A percentile compares a stretch with the other conserved stretches of the same genome.
These are phyloP conservation scores for Bolboschoenoplectus hybrid DNA, from an alignment of 202 grass and related monocot genomes.

Conservation along the genomic window DNA sequence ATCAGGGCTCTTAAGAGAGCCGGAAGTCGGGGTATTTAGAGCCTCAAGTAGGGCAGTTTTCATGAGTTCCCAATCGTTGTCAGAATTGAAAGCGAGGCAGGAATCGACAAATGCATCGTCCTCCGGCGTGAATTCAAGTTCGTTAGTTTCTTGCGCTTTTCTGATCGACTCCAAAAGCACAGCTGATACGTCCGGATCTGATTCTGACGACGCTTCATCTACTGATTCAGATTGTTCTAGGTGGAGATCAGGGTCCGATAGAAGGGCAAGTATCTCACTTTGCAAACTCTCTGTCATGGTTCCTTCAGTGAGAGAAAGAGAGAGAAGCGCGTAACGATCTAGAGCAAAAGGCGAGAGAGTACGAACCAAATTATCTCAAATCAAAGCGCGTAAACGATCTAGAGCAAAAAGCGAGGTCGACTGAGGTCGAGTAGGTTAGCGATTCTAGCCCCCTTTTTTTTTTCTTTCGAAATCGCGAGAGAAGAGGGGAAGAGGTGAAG, in stretches of 20 bases:
- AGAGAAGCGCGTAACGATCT: not conserved
- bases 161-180: conserved; percentile 34
- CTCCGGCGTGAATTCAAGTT: not conserved
- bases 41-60: conserved; percentile 22
- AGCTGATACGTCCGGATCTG: conserved; percentile 30
- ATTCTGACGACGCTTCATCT: not conserved
- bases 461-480: not conserved
- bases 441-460: not conserved
- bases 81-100: conserved; percentile 16
- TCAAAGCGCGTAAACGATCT: not conserved
- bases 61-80: conserved; percentile 21
- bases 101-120: conserved; percentile 25
- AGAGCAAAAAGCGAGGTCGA: not conserved
- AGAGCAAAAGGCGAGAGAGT: not conserved
- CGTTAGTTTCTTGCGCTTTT: conserved; percentile 31
- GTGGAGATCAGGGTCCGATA: not conserved
- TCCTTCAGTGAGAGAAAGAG: not conserved
- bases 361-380: not conserved
- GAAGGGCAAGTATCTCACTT: conserved; percentile 22
- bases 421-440: not conserved
- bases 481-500: not conserved
- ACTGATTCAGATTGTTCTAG: not conserved
- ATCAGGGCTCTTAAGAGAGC: not conserved
- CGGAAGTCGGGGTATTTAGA: not conserved
- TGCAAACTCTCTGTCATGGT: conserved; percentile 8